Base-by-base conservation (phyloP, 129 eudicot genomes). In the Flaveria trinervia region DNA sequence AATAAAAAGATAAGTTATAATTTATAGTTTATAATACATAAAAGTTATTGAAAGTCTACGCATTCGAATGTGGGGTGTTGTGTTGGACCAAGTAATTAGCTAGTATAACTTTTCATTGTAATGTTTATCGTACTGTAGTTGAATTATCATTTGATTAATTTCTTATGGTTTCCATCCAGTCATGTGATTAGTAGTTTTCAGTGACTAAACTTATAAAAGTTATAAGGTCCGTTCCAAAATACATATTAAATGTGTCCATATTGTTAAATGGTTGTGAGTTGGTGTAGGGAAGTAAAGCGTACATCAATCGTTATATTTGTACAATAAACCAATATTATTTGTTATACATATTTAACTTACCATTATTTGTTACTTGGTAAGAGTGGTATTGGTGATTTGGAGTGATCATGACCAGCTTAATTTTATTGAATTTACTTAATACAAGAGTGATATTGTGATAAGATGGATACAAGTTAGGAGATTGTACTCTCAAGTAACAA, bases 31-130 rank as follows among this genome's bases (percentile, higher is more conserved):
- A 36, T 36, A 36, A 30, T 30, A 4, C 5, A 4, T 5, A 30
- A 30, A 91, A 94, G 89, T 79, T 94, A 94, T 78, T 91, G 90
- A 97, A 94, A 41, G 92, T 94, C 52, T 94, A 91, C 43, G 84
- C 90, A 66, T 91, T 85, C 65, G 99, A 94, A 71, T 79, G 86
- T 94, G 99, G 99, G 97, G 96, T 79, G 93, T 75, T 61, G 86
- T 68, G 59, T 25, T 60, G 15, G 17, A 36, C 66, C 68, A 73
- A 46, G 61, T 65, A 59, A 64, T 39, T 76, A 5, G 36, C 22
- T 76, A 66, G 46, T 39, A 51, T 77, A 67, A 66, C 43, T 18
- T 67, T 18, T 51, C 65, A 49, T 76, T 3, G 20, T 45, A 51
- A 65, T n/a, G 20, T 75, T 59, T 66, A 67, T 52, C 25, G n/a